These are phyloP conservation scores for Besnoitia besnoiti DNA, from an alignment of 169 alveolate genomes.

Conservation along the genomic window DNA sequence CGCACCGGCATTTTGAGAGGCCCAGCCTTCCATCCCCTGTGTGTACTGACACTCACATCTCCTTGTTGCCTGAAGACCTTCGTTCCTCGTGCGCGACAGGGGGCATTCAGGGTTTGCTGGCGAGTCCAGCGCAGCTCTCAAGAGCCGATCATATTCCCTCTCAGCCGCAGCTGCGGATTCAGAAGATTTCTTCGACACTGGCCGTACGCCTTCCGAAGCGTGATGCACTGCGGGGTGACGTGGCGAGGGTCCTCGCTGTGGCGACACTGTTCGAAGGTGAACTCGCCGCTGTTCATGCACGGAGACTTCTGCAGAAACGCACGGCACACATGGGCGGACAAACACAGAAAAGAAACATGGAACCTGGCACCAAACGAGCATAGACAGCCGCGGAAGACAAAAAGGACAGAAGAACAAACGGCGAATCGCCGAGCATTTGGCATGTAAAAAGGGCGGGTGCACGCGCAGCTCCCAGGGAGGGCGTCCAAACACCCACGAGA, in stretches of 20 bases:
- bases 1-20: too few relatives aligned
- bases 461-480: too few relatives aligned
- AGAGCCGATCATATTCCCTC: constrained; percentile 72
- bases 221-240: constrained; percentile 81
- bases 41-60: too few relatives aligned
- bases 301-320: constrained; percentile 63
- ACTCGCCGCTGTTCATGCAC: constrained; percentile 75
- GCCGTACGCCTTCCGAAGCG: constrained; percentile 79
- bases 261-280: constrained; percentile 79
- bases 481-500: not conserved
- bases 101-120: too few relatives aligned
- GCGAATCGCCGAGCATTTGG: too few relatives aligned
- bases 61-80: too few relatives aligned
- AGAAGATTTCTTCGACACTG: constrained; percentile 83
- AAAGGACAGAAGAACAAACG: not conserved
- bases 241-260: constrained; percentile 77
- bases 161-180: constrained; percentile 75
- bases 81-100: too few relatives aligned
- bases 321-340: not conserved
- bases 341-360: not conserved
- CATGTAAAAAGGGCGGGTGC: too few relatives aligned
- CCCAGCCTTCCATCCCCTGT: too few relatives aligned
- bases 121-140: too few relatives aligned
- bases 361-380: not conserved
- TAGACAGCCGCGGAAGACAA: not conserved